Base-by-base conservation (phyloP, 345 rosid genomes). In the Psidium friedrichsthalianum region DNA sequence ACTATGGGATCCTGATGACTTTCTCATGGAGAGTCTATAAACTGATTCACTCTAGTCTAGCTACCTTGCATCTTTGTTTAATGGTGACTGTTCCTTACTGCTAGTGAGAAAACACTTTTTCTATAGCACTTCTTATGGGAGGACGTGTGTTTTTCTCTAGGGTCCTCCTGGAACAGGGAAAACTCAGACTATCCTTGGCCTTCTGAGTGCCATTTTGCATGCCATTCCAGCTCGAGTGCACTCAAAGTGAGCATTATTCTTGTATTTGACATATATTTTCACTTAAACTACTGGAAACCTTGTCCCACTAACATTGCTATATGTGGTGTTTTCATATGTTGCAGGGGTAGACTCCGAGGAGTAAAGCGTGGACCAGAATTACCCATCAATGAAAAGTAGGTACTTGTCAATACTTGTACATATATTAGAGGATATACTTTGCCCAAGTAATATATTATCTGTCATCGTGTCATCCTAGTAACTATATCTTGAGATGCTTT, bases 111-210 rank as follows among this genome's bases (percentile, higher is more conserved):
- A 8, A 20, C n/a, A 47, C 36, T 69, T 51, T 84, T 80, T 36
- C 32, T 84, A 51, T 84, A 27, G 14, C 69, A 56, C 52, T 61
- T 84, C 55, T 84, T 32, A 14, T 59, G 32, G 25, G 29, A 44
- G 22, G 53, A 42, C 29, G 32, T 27, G 27, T 18, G 82, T 24
- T 44, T 88, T 89, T 87, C 83, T 90, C 64, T 88, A 97, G 99
- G 99, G 99, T 18, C 99, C 99, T 55, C 99, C 99, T 83, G 99
- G 99, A 88, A 97, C 98, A 13, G 99, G 99, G 85, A 97, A 97
- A 90, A 97, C 98, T 80, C 98, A 97, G 92, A 96, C 99, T 53
- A 96, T 97, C 89, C 96, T 97, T 87, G 95, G 98, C 29, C 93
- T 97, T 85, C 94, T 97, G 53, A 95, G 99, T 92, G 98, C 98